phyloP scores from a whole-genome alignment of 2,329 filamentous ascomycete species.

The Cytospora schulzeri region DNA sequence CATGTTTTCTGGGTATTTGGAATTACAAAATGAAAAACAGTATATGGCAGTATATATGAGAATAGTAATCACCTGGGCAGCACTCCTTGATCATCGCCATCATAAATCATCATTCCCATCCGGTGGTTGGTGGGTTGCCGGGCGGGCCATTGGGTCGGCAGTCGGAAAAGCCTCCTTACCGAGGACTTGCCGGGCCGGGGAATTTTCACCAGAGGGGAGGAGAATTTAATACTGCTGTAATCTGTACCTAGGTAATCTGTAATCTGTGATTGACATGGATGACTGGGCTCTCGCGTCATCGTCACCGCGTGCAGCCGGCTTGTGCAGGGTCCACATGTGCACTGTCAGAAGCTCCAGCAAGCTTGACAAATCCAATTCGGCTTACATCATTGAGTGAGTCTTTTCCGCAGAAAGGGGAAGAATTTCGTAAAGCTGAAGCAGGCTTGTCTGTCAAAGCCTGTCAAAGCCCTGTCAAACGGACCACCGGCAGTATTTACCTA shows the following conservation, averaged over 20 bases:
- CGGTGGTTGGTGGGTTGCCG: neutral
- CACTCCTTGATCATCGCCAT: neutral
- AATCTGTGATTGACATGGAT: neutral
- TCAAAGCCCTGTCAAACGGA: no score
- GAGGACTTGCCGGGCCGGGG: neutral
- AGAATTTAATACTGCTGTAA: no score
- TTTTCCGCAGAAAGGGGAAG: constrained; percentile 6
- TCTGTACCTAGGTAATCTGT: no score
- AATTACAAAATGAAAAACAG: no score
- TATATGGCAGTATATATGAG: neutral
- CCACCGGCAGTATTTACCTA: no score
- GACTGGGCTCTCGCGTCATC: constrained; percentile 1
- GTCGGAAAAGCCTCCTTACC: neutral
- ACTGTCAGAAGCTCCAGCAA: constrained; percentile 3
- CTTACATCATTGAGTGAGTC: constrained; percentile 25
- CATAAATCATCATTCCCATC: neutral
- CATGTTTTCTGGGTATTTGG: neutral
- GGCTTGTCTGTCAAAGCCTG: no score
- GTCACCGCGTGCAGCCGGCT: neutral
- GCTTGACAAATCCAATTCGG: constrained; percentile 26
- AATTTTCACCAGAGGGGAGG: neutral
- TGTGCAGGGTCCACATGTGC: no score
- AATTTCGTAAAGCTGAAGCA: neutral
- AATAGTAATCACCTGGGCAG: neutral
- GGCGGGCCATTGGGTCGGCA: neutral